Base-by-base conservation (phyloP, 2,329 filamentous ascomycete species). In the Scedosporium apiospermum region DNA sequence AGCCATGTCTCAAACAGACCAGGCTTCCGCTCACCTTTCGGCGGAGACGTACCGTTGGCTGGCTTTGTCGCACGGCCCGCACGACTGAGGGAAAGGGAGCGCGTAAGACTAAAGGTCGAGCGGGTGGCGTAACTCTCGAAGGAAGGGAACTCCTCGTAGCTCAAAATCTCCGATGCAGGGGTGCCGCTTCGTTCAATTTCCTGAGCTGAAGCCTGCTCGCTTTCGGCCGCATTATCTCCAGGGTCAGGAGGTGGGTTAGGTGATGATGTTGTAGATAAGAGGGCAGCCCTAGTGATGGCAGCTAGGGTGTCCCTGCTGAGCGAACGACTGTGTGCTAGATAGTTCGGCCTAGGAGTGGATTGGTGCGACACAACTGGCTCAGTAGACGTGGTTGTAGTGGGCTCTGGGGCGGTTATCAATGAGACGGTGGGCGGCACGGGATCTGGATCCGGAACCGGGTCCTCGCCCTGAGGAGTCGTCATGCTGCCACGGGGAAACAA, bases 121-220 rank as follows among this genome's bases (percentile, higher is more conserved):
- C 46, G 38, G 16, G 27, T 51, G 3, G 46, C n/a, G 42, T 49
- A 61, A 49, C 60, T 61, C 21, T 61, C 60, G 49, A 57, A 61
- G 16, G 60, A 61, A 30, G 60, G 60, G 21, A 61, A 61, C 14
- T 46, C 46, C 34, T 57, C 60, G 30, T 57, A 61, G n/a, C 30
- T 38, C 16, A 46, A 38, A 38, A 14, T 38, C 9, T 38, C 34
- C 34, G 34, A 55, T 23, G 6, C 51, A 12, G 23, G 51, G 6
- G 51, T 23, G 1, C 12, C 21, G 12, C 51, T 55, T 55, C 51
- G 18, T 27, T 55, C 51, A 23, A 27, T 55, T 23, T 14, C 51
- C 5, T 23, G 51, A 12, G 18, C 51, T 55, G 51, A 14, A 23
- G 51, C 51, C 34, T 55, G 51, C 51, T 55, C 51, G 3, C 14